Evolutionary conservation across 257 asterid genomes (phyloP), one percentile per base, ranked within the genome.

Genomic region (Nicotiana tomentosiformis): DNA sequence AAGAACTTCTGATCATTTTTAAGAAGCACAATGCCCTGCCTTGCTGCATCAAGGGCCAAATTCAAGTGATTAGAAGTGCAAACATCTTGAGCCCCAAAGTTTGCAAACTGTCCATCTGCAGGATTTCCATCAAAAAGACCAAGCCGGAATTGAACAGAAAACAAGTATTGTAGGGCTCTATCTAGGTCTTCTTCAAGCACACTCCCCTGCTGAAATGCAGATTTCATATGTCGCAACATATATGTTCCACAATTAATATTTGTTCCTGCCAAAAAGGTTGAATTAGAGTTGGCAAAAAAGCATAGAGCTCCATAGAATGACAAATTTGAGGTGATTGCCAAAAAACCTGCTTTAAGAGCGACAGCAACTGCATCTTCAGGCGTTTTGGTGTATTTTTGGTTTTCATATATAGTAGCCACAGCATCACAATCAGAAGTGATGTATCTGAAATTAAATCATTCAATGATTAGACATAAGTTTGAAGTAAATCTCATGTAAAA

Each of bases 371-470:
- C 99, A 81, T 93, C 98, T 84, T 94, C 99, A 0, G 88, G 89
- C 32, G 92, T 80, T 84, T 84, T 90, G 4, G 97, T 84, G 87
- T 88, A 94, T 10, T 94, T 89, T 70, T 96, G 97, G 88, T 90
- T 11, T 84, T 93, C 98, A 58, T 81, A 95, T 79, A 96, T 94
- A 2, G 97, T 93, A 20, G 94, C 95, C 88, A 93, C 96, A 78
- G 99, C 98, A 86, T 96, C 99, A 83, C 99, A 96, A 77, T 96
- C 99, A 8, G 98, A 92, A 77, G 97, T 82, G 83, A 96, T 90
- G 80, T 96, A 96, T 85, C 99, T 96, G 91, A 85, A 77, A 77
- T 68, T 76, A 86, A 37, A 69, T 77, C 29, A 88, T 82, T 56
- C 29, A 79, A 74, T 26, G 72, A 49, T 74, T 61, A 87, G 12